These are phyloP conservation scores for Angomonas ambiguus DNA, from an alignment of 208 protist species.

Conservation along the genomic window DNA sequence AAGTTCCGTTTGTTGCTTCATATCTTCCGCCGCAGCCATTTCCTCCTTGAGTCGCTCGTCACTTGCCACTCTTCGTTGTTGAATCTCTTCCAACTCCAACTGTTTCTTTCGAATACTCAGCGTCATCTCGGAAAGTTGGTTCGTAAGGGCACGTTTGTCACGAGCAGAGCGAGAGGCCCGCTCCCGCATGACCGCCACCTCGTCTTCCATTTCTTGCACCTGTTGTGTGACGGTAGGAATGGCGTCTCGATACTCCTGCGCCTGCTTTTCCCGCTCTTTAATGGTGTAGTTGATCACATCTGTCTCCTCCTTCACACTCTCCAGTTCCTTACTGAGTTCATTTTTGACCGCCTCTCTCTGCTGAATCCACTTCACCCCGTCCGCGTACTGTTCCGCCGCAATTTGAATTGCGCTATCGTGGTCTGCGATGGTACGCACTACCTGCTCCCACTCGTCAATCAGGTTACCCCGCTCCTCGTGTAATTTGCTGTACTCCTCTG, in stretches of 20 bases:
- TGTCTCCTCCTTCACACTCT: slow-evolving; percentile 40
- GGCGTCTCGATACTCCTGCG: slow-evolving; percentile 38
- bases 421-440: slow-evolving; percentile 80
- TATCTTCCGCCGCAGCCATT: slow-evolving; percentile 37
- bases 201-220: slow-evolving; percentile 66
- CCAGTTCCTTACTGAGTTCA: slow-evolving; percentile 22
- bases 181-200: slow-evolving; percentile 72
- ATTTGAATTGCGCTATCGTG: slow-evolving; percentile 83
- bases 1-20: slow-evolving; percentile 55
- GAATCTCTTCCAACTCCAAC: slow-evolving; percentile 25
- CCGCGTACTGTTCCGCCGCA: slow-evolving; percentile 68
- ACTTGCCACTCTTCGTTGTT: slow-evolving; percentile 20
- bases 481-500: slow-evolving; percentile 84
- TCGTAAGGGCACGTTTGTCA: slow-evolving; percentile 36
- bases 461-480: slow-evolving; percentile 85
- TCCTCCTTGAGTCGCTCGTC: slow-evolving; percentile 33
- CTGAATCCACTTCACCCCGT: slow-evolving; percentile 62
- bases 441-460: slow-evolving; percentile 88
- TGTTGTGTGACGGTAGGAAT: slow-evolving; percentile 38
- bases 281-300: slow-evolving; percentile 51
- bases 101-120: slow-evolving; percentile 28
- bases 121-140: slow-evolving; percentile 26
- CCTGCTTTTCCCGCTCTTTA: slow-evolving; percentile 42
- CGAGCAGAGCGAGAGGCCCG: slow-evolving; percentile 35
- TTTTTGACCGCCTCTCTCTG: slow-evolving; percentile 51